Conservation (phyloP, 805 yeast genomes). For the Candida saitoana region DNA sequence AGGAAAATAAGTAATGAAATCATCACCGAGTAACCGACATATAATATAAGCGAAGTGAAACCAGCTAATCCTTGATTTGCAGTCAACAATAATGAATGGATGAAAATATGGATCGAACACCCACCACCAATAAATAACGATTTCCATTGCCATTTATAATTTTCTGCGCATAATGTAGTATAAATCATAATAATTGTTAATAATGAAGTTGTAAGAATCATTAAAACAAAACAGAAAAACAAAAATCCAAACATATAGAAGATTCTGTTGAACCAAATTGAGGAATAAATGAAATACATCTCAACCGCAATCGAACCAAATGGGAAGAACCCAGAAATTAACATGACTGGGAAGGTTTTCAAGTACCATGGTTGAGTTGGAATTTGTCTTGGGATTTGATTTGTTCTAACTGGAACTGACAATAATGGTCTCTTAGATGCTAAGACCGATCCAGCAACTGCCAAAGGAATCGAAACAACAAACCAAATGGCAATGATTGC, state of each 20-base stretch:
- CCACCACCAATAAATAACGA: conserved; percentile 85
- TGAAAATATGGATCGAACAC: conserved; percentile 75
- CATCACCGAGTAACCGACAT: conserved; percentile 75
- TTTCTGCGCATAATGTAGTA: conserved; percentile 81
- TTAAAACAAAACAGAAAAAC: conserved; percentile 79
- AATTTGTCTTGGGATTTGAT: conserved; percentile 94
- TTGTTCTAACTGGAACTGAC: conserved; percentile 79
- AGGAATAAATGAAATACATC: conserved; percentile 85
- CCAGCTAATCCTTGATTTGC: conserved; percentile 64
- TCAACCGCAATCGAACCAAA: conserved; percentile 94
- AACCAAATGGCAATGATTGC: conserved; percentile 85
- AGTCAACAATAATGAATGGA: conserved; percentile 75
- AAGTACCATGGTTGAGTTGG: conserved; percentile 88
- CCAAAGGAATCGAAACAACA: conserved; percentile 75
- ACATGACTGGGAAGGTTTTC: conserved; percentile 58
- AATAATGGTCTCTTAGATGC: conserved; percentile 61
- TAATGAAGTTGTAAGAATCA: conserved; percentile 75
- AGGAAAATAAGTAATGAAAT: conserved; percentile 70
- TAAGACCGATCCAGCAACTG: conserved; percentile 75
- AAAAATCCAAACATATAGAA: conserved; percentile 98
- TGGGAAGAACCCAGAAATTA: conserved; percentile 87
- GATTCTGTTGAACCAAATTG: conserved; percentile 89
- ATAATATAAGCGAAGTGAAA: conserved; percentile 69
- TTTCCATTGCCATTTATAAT: conserved; percentile 98
- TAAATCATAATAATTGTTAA: conserved; percentile 79